Evolutionary conservation across 1,284 basidiomycete genomes (phyloP), one percentile per base, ranked within the genome.

Genomic region (Neolentinus lepideus): DNA sequence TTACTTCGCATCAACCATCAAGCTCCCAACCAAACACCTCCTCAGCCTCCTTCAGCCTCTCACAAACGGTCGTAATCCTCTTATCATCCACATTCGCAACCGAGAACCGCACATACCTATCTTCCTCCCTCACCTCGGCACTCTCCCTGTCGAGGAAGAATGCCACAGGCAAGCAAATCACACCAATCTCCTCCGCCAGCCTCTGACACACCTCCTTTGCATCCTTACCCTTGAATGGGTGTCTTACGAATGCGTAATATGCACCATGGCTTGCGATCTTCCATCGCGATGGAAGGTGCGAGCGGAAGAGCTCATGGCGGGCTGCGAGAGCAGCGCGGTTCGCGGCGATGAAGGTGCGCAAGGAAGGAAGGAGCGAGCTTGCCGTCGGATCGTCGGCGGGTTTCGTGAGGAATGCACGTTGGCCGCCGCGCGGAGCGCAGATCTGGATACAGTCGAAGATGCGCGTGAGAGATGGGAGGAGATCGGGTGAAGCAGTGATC

Each of bases 391-490:
- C 24, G 43, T 46, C 43, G 4, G 22, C 8, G 4, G n/a, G 21
- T 16, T 22, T 22, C 4, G 36, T 45, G 10, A 79, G 76, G 9
- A 92, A 75, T 0, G 85, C 88, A 10, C 82, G 67, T 65, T 93
- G 91, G 4, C 85, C 75, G 1, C 86, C 77, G 2, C 85, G 79
- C 14, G 90, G 86, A 0, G 90, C 75, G 63, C 91, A 92, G 56
- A 93, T 90, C 67, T 90, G 81, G 52, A 93, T 75, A 61, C 85
- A 90, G 69, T 95, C 93, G 12, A 90, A 77, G 14, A 88, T 77
- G 11, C 81, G 91, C 45, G 74, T 75, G 35, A 90, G 63, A 12
- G 81, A 71, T 3, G 70, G 60, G 2, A 90, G 70, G 52, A 94
- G 70, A 0, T 68, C 61, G 0, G 84, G 79, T 0, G 84, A 79